Base-by-base conservation (phyloP, 441 rosid genomes). In the Populus trichocarpa region DNA sequence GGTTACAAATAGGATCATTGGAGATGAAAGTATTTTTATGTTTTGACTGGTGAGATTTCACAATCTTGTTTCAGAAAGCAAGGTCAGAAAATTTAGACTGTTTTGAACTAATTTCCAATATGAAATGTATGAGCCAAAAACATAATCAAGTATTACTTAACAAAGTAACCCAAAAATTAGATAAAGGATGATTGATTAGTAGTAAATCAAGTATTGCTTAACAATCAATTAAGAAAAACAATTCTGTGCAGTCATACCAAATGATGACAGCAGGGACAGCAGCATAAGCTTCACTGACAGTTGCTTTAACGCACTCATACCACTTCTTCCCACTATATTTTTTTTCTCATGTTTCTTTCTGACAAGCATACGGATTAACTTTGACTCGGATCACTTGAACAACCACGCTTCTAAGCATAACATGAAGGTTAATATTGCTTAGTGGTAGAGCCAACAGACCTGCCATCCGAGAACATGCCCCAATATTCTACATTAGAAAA, bases 391-490 rank as follows among this genome's bases (percentile, higher is more conserved):
- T 91, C 95, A 71, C 88, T 90, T 68, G 97, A 96, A 95, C 96
- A 59, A 86, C 96, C 25, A 93, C 96, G 79, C 90, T 94, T 84
- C 96, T 93, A 78, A 93, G 81, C 63, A 93, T 87, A 73, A 93
- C 78, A 77, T 89, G 86, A 32, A 93, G 91, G 84, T 91, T 94
- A 28, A 96, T 5, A 32, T 32, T 96, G 70, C 90, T 85, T 74
- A 93, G 89, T 82, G 91, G 93, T 83, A 90, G 75, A 28, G 96
- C 90, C 67, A 93, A 81, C 53, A 93, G 84, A 80, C 93, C 93
- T 42, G 97, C 94, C 80, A 93, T 93, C 97, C 96, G 93, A 93
- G 75, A 93, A 93, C 84, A 93, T 93, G 78, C 97, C 96, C 75
- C 93, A 91, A 69, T 93, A 86, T 85, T 93, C 97, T 38, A 10